Evolutionary conservation across 768 basidiomycete genomes (phyloP), one percentile per base, ranked within the genome.

Genomic region (Leccinellum luteum): DNA sequence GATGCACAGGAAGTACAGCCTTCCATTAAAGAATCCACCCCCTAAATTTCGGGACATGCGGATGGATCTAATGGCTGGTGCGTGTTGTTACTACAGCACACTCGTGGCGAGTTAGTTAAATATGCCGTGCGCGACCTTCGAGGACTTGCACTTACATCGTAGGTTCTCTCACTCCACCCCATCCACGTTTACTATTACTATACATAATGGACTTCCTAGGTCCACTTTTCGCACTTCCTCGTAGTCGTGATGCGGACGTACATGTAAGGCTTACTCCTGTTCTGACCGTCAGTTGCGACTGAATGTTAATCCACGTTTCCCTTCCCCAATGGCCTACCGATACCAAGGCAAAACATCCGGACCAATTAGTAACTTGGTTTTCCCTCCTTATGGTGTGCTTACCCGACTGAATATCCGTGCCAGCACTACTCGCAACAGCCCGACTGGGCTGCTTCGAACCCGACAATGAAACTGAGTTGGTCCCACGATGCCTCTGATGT

Each of bases 401-500:
- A 25, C 45, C 15, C 9, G 1, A 4, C 55, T 54, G 43, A 55
- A 30, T 30, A 6, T 34, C 25, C 10, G 15, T 48, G 12, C 19
- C 50, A 56, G 48, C 23, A 5, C 44, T 30, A 57, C 27, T 19
- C 2, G 4, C 45, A 57, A 35, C 25, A 1, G 17, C 25, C 17
- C 17, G 48, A 41, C 4, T 8, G 27, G 3, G 9, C 35, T 23
- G 14, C 47, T 17, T 23, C 43, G 25, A n/a, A 51, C n/a, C 2
- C 28, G 1, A 25, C 50, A 8, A 38, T 31, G 19, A 53, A 34
- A 43, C 21, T 43, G 41, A 21, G 10, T n/a, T 19, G 48, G 43
- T 35, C 58, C 15, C 50, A 51, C 5, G 51, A 53, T 15, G 4
- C 54, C 55, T 63, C 64, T 60, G 60, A 55, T 59, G 50, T 56